These are phyloP conservation scores for Podospora conica DNA, from an alignment of 495 filamentous ascomycete species.

Conservation along the genomic window DNA sequence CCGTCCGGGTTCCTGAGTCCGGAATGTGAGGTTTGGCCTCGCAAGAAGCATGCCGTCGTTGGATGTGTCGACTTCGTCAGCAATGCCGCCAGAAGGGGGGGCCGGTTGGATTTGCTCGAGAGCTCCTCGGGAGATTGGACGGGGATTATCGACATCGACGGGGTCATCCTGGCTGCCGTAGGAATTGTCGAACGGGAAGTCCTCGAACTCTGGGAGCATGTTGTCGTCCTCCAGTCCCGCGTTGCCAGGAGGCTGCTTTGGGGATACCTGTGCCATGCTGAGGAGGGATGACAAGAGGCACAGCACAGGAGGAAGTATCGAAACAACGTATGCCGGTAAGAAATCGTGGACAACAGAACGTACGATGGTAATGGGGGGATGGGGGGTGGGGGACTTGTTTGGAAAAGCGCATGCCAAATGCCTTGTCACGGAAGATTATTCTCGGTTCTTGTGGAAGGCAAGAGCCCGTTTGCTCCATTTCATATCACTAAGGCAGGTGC, in stretches of 20 bases:
- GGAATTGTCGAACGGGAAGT: background rate
- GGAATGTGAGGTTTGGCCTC: background rate
- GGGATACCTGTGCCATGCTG: background rate
- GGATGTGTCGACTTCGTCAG: background rate
- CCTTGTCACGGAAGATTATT: background rate
- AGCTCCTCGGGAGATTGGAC: background rate
- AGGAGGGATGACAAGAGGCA: background rate
- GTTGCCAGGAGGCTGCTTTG: background rate
- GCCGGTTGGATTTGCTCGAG: background rate
- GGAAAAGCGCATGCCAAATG: background rate
- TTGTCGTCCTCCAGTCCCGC: background rate
- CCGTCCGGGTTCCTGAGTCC: background rate
- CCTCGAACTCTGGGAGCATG: background rate
- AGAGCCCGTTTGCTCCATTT: background rate
- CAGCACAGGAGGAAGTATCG: background rate
- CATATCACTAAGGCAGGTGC: background rate
- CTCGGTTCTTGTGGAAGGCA: background rate
- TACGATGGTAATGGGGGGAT: background rate
- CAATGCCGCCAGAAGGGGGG: background rate
- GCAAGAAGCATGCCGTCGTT: background rate
- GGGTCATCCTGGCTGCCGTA: background rate
- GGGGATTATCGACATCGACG: background rate
- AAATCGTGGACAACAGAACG: background rate
- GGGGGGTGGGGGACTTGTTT: no score
- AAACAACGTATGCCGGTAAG: background rate